Evolutionary conservation across 2,329 filamentous ascomycete genomes (phyloP).

Genomic region (Aspergillus terreus): DNA sequence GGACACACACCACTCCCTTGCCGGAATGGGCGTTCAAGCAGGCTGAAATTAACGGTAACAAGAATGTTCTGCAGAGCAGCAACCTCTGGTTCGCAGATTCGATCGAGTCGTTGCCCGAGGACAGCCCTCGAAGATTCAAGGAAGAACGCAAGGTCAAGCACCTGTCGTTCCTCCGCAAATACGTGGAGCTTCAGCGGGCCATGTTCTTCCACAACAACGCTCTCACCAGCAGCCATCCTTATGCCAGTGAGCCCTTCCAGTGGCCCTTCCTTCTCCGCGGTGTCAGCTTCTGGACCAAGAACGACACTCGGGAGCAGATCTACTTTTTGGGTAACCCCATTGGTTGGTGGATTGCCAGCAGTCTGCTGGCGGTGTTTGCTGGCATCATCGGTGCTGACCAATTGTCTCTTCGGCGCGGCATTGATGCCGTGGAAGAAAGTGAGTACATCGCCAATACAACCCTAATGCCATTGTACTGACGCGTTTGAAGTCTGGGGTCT

Average conservation of each 20-base stretch:
- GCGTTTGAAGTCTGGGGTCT: constrained; percentile 37
- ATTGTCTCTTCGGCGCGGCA: constrained; percentile 82
- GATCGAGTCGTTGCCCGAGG: constrained; percentile 71
- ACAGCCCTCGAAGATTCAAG: constrained; percentile 70
- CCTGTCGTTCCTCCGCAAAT: constrained; percentile 87
- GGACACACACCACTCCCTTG: constrained; percentile 93
- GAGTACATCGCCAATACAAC: constrained; percentile 47
- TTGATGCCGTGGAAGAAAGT: constrained; percentile 92
- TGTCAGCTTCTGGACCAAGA: constrained; percentile 99
- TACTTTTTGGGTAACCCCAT: constrained; percentile 97
- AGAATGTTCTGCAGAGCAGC: constrained; percentile 82
- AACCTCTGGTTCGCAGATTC: constrained; percentile 96
- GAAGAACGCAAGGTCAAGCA: constrained; percentile 74
- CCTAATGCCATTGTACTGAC: background rate
- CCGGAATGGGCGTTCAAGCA: constrained; percentile 97
- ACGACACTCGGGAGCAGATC: constrained; percentile 91
- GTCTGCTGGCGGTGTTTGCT: constrained; percentile 85
- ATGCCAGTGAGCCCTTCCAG: constrained; percentile 89
- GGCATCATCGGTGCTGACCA: constrained; percentile 92
- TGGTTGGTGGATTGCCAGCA: constrained; percentile 95
- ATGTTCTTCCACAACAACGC: constrained; percentile 99
- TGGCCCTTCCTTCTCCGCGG: constrained; percentile 97
- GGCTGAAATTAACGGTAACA: constrained; percentile 99
- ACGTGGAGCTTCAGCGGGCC: constrained; percentile 90
- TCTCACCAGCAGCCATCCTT: constrained; percentile 93